Evolutionary conservation across 2,329 filamentous ascomycete species (phyloP).

Genomic region (Talaromyces amestolkiae): DNA sequence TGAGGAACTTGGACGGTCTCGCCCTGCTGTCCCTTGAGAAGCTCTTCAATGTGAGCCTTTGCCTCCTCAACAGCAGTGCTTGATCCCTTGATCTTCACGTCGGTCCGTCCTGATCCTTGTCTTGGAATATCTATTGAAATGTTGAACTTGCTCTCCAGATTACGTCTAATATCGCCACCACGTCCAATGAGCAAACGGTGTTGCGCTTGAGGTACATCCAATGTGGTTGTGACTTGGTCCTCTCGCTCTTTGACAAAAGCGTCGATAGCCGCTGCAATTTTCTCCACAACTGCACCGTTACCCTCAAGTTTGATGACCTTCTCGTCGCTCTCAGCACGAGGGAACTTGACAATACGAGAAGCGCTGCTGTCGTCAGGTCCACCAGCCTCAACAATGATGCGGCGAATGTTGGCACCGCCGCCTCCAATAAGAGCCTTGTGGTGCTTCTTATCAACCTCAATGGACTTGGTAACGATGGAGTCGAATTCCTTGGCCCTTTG

Average conservation of each 20-base stretch:
- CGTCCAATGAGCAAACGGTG: slow-evolving; percentile 89
- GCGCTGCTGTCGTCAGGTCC: slow-evolving; percentile 84
- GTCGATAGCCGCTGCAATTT: slow-evolving; percentile 79
- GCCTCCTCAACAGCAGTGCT: slow-evolving; percentile 77
- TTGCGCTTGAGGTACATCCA: slow-evolving; percentile 86
- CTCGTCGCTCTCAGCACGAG: slow-evolving; percentile 78
- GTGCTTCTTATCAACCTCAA: slow-evolving; percentile 92
- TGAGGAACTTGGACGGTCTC: slow-evolving; percentile 83
- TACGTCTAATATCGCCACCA: slow-evolving; percentile 80
- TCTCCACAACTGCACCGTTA: slow-evolving; percentile 77
- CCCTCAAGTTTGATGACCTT: slow-evolving; percentile 87
- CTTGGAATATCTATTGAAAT: slow-evolving; percentile 88
- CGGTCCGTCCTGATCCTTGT: slow-evolving; percentile 78
- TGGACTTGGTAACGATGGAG: slow-evolving; percentile 76
- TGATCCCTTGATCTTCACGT: slow-evolving; percentile 80
- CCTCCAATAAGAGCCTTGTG: slow-evolving; percentile 82
- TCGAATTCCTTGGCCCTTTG: slow-evolving; percentile 86
- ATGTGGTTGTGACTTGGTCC: slow-evolving; percentile 71
- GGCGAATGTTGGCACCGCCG: slow-evolving; percentile 78
- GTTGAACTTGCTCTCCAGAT: slow-evolving; percentile 80
- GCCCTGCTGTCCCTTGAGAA: slow-evolving; percentile 83
- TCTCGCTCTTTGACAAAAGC: slow-evolving; percentile 79
- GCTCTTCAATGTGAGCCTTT: slow-evolving; percentile 72
- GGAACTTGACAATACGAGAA: slow-evolving; percentile 90
- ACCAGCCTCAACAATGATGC: slow-evolving; percentile 82